Base-by-base conservation (phyloP, 1,139 yeast genomes). In the Suhomyces yuchorum region DNA sequence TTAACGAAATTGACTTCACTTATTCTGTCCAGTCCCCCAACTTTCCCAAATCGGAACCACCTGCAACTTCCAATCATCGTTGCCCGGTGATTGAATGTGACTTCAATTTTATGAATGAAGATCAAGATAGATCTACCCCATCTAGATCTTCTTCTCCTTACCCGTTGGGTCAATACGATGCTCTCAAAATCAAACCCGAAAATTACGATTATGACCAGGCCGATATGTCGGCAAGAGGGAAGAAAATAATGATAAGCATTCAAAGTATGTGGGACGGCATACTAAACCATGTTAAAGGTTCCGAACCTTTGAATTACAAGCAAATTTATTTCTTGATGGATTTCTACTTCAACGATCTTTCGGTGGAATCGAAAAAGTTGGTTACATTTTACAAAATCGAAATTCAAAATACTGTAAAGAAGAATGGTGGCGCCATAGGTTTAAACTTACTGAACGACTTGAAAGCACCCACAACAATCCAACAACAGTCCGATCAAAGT, bases 61-160 rank as follows among this genome's bases (percentile, higher is more conserved):
- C 44, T n/a, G n/a, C n/a, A 9, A 8, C 35, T 23, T 42, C 43
- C 24, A 54, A 30, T 32, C 60, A 54, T 26, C 63, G 63, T 43
- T 74, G 79, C 47, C 78, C 79, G 0, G 78, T 74, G 2, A 65
- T 71, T 30, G 75, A 70, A 48, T 71, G 75, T 51, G 77, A 73
- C 52, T 64, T 74, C 51, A 70, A 70, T 48, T 63, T 70, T 45
- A 67, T 72, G 70, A 58, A 59, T 20, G 73, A 70, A 14, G 67
- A 63, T 20, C 48, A 48, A 23, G 44, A 37, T 30, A 37, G 18
- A 12, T 26, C 42, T 12, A 36, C 39, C 12, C 44, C 46, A 1
- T 48, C 51, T 1, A 19, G 47, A 8, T 26, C 50, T 3, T 19
- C 39, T 6, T 48, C 51, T 8, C 51, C 51, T 4, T 48, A 26